A percentile compares a stretch with the other conserved stretches of the same genome.
Conservation (phyloP, 2,329 filamentous ascomycete genomes). For the Tolypocladium endophyticum region DNA sequence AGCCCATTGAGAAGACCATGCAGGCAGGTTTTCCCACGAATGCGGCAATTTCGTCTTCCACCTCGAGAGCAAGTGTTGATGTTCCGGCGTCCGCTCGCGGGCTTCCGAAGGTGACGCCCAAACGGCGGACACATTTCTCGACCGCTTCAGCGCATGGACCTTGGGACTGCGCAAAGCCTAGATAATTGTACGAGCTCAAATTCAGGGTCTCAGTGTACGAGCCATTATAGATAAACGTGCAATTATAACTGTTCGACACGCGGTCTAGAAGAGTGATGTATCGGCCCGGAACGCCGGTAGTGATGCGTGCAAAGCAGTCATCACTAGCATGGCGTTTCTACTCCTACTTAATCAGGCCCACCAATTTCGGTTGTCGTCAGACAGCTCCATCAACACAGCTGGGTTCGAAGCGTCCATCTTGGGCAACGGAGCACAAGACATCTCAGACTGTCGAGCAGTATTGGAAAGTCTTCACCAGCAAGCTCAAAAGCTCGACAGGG, state of each 20-base stretch:
- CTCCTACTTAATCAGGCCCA: too few relatives aligned
- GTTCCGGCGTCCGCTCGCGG: conserved; percentile 78
- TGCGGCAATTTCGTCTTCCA: conserved; percentile 76
- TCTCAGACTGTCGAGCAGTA: too few relatives aligned
- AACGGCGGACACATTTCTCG: conserved; percentile 74
- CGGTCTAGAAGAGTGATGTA: conserved; percentile 91
- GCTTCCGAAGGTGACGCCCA: conserved; percentile 74
- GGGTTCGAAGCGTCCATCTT: too few relatives aligned
- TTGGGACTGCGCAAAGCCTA: conserved; percentile 95
- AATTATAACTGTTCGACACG: conserved; percentile 83
- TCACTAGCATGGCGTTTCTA: conserved; percentile 31
- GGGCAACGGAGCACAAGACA: too few relatives aligned
- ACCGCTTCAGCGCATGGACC: conserved; percentile 91
- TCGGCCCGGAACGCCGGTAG: conserved; percentile 85
- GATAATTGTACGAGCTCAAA: conserved; percentile 99
- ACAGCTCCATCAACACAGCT: too few relatives aligned
- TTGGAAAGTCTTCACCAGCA: too few relatives aligned
- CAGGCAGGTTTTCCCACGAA: conserved; percentile 92
- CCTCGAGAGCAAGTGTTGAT: conserved; percentile 75
- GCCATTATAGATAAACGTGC: conserved; percentile 78
- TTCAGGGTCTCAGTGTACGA: conserved; percentile 92
- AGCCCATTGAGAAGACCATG: conserved; percentile 99
- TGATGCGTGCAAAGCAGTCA: conserved; percentile 89
- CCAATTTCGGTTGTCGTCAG: too few relatives aligned
- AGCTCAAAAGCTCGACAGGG: too few relatives aligned